These are phyloP conservation scores for Apophysomyces sp. DNA, from an alignment of 371 early-diverging fungal genomes.

Conservation along the genomic window DNA sequence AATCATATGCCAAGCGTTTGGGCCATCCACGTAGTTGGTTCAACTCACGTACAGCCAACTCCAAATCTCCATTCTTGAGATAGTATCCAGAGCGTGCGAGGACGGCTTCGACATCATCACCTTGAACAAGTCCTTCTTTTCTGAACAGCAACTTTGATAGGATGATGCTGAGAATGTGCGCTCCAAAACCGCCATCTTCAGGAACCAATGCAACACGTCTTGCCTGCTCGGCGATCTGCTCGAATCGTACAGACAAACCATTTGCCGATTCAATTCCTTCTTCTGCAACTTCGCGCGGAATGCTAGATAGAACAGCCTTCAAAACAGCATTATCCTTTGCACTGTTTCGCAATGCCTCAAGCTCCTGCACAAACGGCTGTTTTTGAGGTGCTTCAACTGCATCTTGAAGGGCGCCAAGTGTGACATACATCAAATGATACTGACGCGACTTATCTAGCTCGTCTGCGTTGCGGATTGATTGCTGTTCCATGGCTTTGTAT, in stretches of 20 bases:
- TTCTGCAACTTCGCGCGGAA: slow-evolving; percentile 54
- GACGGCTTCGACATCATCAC: slow-evolving; percentile 82
- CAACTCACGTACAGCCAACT: slow-evolving; percentile 83
- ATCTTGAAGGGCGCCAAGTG: slow-evolving; percentile 50
- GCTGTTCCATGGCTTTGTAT: slow-evolving; percentile 67
- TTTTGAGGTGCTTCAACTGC: slow-evolving; percentile 30
- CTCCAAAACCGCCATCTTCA: slow-evolving; percentile 80
- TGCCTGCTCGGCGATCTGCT: slow-evolving; percentile 62
- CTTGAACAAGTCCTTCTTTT: slow-evolving; percentile 82
- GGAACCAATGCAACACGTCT: slow-evolving; percentile 81
- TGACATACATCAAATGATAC: slow-evolving; percentile 48
- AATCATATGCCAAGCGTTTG: slow-evolving; percentile 80
- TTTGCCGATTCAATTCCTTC: slow-evolving; percentile 67
- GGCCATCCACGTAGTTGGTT: slow-evolving; percentile 94
- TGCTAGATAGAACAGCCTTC: slow-evolving; percentile 54
- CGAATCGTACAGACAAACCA: slow-evolving; percentile 74
- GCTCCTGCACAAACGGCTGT: slow-evolving; percentile 67
- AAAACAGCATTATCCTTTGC: slow-evolving; percentile 51
- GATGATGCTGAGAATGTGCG: slow-evolving; percentile 69
- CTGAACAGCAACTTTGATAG: slow-evolving; percentile 76
- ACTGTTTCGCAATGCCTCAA: slow-evolving; percentile 59
- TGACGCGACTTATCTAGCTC: slow-evolving; percentile 47
- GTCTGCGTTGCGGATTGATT: slow-evolving; percentile 56
- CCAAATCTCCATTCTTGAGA: slow-evolving; percentile 73
- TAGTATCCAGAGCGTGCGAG: slow-evolving; percentile 76